A percentile compares a stretch with the other conserved stretches of the same genome.
Conservation (phyloP, 2,329 filamentous ascomycete species). For the Penicillium sp. region DNA sequence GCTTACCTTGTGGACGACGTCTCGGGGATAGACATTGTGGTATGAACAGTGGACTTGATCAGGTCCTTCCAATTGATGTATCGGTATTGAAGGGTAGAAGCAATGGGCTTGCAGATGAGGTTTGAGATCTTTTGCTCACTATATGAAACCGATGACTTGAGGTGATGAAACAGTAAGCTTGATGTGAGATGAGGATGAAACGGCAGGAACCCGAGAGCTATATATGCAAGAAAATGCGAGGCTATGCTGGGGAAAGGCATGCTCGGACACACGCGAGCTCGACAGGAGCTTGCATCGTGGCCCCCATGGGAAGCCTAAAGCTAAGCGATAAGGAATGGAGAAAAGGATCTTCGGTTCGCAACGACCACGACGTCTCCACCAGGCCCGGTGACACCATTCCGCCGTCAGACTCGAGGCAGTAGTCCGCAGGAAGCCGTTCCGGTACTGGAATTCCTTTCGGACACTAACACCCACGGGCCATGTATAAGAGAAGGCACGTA, state of each 20-base stretch:
- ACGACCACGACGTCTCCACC: constrained; percentile 3
- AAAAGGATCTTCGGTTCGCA: constrained; percentile 18
- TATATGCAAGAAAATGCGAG: constrained; percentile 16
- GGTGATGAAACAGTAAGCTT: constrained; percentile 1
- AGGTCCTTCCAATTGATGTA: not conserved
- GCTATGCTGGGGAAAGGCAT: constrained; percentile 15
- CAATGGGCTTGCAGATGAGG: not conserved
- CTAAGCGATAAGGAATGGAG: constrained; percentile 15
- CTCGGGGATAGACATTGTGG: constrained; percentile 19
- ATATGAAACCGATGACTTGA: not conserved
- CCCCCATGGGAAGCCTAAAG: constrained; percentile 21
- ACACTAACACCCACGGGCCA: constrained; percentile 4
- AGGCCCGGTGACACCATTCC: constrained; percentile 22
- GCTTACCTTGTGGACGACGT: constrained; percentile 11
- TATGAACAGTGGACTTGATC: not conserved
- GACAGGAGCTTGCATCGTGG: constrained; percentile 14
- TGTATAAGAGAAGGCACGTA: constrained; percentile 13
- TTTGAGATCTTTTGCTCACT: not conserved
- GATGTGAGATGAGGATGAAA: constrained; percentile 1
- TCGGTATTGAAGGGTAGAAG: not conserved
- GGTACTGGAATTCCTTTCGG: constrained; percentile 10
- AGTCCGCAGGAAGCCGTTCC: constrained; percentile 18
- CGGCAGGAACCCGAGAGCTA: constrained; percentile 11
- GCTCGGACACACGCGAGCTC: constrained; percentile 21
- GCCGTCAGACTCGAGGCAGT: constrained; percentile 5